These are phyloP conservation scores for Vanrija sp. DNA, from an alignment of 1,284 basidiomycete genomes.

Conservation along the genomic window DNA sequence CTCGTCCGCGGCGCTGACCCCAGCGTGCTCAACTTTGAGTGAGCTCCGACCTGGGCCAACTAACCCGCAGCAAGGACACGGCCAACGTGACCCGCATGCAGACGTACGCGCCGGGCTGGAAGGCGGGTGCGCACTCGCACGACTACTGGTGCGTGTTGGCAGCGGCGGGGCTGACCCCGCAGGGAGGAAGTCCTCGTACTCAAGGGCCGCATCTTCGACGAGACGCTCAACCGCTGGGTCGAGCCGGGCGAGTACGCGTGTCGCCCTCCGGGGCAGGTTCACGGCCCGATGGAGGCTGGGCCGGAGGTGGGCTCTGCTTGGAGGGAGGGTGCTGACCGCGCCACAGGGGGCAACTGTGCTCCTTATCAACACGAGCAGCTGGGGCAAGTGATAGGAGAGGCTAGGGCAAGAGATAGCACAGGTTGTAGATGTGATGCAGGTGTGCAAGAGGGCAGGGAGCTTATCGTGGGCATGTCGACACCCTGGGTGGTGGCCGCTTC, in stretches of 20 bases:
- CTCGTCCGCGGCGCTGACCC: not conserved
- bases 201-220: slow-evolving; percentile 44
- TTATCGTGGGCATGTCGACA: too few species aligned
- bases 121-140: slow-evolving; percentile 4
- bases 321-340: too few species aligned
- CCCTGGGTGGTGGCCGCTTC: too few species aligned
- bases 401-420: too few species aligned
- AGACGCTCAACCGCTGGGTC: slow-evolving; percentile 55
- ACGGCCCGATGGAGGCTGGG: slow-evolving; percentile 10
- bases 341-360: not conserved
- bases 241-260: slow-evolving; percentile 15
- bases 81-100: slow-evolving; percentile 8
- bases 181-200: slow-evolving; percentile 18
- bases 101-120: slow-evolving; percentile 8
- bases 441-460: too few species aligned
- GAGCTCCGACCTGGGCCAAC: not conserved
- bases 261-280: slow-evolving; percentile 17
- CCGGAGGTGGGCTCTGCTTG: not conserved
- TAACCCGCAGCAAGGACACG: slow-evolving; percentile 2
- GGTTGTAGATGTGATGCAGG: too few species aligned
- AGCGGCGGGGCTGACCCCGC: not conserved
- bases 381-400: too few species aligned
- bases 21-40: slow-evolving; percentile 8
- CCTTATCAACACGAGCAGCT: not conserved
- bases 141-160: slow-evolving; percentile 1